Evolutionary conservation across 2,329 filamentous ascomycete species (phyloP).

Genomic region (Acrocalymma vagum): DNA sequence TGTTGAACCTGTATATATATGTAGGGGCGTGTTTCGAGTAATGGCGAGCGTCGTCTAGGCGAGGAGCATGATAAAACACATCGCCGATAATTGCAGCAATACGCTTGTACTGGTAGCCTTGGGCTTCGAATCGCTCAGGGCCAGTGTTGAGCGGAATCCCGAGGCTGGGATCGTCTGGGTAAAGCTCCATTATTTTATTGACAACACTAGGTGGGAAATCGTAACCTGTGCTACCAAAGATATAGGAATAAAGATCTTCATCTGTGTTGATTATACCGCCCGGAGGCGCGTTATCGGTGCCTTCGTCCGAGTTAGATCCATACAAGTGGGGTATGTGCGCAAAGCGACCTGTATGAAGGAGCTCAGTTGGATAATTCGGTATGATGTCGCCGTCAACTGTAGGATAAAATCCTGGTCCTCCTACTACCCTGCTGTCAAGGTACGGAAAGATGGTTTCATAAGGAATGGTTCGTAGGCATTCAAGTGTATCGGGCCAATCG

Average conservation of each 20-base stretch:
- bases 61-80: slow-evolving; percentile 64
- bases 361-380: slow-evolving; percentile 60
- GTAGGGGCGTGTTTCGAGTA: slow-evolving; percentile 58
- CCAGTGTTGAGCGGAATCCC: slow-evolving; percentile 46
- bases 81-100: slow-evolving; percentile 63
- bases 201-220: slow-evolving; percentile 40
- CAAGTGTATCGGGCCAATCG: slow-evolving; percentile 48
- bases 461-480: slow-evolving; percentile 65
- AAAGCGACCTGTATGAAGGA: slow-evolving; percentile 66
- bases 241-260: slow-evolving; percentile 53
- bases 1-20: slow-evolving; percentile 71
- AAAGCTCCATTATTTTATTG: slow-evolving; percentile 40
- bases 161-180: slow-evolving; percentile 42
- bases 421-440: slow-evolving; percentile 55
- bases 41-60: slow-evolving; percentile 53
- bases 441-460: slow-evolving; percentile 67
- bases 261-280: slow-evolving; percentile 65
- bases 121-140: slow-evolving; percentile 36
- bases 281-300: slow-evolving; percentile 63
- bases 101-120: slow-evolving; percentile 62
- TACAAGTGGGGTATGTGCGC: slow-evolving; percentile 70
- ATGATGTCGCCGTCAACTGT: slow-evolving; percentile 67
- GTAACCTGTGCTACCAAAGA: slow-evolving; percentile 43
- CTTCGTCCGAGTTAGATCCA: slow-evolving; percentile 73
- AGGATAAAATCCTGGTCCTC: slow-evolving; percentile 51